phyloP scores from a whole-genome alignment of 2,329 filamentous ascomycete genomes.

The Neocatenulostroma microsporum region DNA sequence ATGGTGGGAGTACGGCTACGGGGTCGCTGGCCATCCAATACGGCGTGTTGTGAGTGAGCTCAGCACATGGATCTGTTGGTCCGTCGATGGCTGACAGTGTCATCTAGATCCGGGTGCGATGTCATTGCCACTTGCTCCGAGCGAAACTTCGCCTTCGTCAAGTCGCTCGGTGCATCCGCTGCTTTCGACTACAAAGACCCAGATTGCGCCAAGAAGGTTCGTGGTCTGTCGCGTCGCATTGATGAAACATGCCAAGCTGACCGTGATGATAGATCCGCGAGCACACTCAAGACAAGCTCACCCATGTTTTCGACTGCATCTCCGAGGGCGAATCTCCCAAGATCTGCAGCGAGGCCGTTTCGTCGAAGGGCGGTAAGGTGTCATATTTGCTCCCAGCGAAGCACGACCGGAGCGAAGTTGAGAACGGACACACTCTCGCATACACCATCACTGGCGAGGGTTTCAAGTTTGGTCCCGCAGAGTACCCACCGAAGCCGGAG shows the following conservation, averaged over 20 bases:
- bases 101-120: constrained; percentile 27
- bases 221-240: too few species aligned
- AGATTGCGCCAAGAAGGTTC: constrained; percentile 30
- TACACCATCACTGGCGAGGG: constrained; percentile 39
- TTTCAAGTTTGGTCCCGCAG: constrained; percentile 28
- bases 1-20: constrained; percentile 46
- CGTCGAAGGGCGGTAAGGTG: constrained; percentile 27
- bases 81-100: too few species aligned
- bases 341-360: constrained; percentile 37
- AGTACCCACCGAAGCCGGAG: constrained; percentile 26
- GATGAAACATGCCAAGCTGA: too few species aligned
- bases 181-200: constrained; percentile 46
- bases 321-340: constrained; percentile 31
- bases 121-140: constrained; percentile 43
- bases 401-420: constrained; percentile 38
- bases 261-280: constrained; percentile 36
- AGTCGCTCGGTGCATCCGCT: constrained; percentile 40
- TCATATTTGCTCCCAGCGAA: constrained; percentile 35
- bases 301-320: constrained; percentile 45
- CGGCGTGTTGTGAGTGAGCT: constrained; percentile 33
- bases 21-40: constrained; percentile 45
- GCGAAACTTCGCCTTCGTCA: constrained; percentile 43
- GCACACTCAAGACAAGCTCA: constrained; percentile 38
- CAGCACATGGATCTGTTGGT: too few species aligned
- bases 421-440: constrained; percentile 34